Evolutionary conservation across 2,329 filamentous ascomycete species (phyloP), one percentile per base, ranked within the genome.

Genomic region (Myriosclerotinia scirpicola): DNA sequence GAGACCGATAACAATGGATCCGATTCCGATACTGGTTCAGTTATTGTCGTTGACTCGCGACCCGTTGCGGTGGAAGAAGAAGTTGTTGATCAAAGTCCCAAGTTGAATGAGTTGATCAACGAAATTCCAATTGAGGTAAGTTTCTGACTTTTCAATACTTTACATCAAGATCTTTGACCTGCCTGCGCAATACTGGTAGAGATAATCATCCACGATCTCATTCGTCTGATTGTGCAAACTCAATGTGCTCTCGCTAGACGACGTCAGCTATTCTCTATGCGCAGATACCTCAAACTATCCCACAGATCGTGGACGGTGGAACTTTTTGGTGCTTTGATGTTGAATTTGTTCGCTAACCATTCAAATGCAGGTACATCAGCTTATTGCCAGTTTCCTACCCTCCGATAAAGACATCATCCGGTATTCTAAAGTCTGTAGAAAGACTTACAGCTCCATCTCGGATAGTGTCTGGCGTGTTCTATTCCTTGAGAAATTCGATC

Each of bases 391-490:
- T 4, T 73, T 56, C 62, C 67, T 77, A 14, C 66, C 69, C 8
- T 52, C 56, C 9, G 82, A 84, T 71, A 70, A 72, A 22, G 81
- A 84, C 68, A 71, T 85, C 17, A 71, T 72, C 34, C 76, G 69
- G 63, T 84, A 80, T 71, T 73, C 76, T 8, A 65, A 71, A 1
- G 70, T 79, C 26, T 84, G 82, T 74, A 73, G 71, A 9, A 71
- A 69, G 4, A 79, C 79, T 0, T 72, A 76, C 44, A 64, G 76
- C 69, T 77, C 80, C 8, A 73, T 84, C 64, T 70, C 76, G 12
- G 66, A 70, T 34, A 80, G 78, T 8, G 81, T 84, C 71, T 85
- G 83, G 83, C 79, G 80, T 46, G 69, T 72, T 48, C 77, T 75
- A 22, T 85, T 82, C 70, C 72, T 76, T 17, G 65, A 74, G 30